These are phyloP conservation scores for Pulveroboletus sp. DNA, from an alignment of 768 basidiomycete species.

Conservation along the genomic window DNA sequence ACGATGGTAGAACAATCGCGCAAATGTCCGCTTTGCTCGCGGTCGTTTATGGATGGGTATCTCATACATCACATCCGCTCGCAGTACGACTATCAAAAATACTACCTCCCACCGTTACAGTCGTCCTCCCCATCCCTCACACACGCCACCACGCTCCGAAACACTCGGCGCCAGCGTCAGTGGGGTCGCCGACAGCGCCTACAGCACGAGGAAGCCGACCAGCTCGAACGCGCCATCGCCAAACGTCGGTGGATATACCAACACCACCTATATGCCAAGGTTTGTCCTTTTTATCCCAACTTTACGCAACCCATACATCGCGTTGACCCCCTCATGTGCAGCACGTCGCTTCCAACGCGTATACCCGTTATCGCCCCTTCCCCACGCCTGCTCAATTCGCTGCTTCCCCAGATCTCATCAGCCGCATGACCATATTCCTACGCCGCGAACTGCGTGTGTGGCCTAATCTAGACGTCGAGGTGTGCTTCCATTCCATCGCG, in stretches of 20 bases:
- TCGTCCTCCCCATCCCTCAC: conserved; percentile 42
- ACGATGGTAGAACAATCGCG: conserved; percentile 62
- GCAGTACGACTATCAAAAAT: conserved; percentile 78
- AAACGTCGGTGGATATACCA: conserved; percentile 79
- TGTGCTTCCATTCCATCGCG: conserved; percentile 29
- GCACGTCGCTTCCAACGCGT: conserved; percentile 89
- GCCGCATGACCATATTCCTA: conserved; percentile 76
- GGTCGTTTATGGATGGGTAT: conserved; percentile 60
- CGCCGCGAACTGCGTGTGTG: conserved; percentile 86
- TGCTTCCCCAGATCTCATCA: conserved; percentile 69
- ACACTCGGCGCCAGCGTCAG: conserved; percentile 41
- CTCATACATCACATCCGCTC: conserved; percentile 80
- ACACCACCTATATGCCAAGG: conserved; percentile 83
- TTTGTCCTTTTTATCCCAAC: conserved; percentile 31
- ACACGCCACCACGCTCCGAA: conserved; percentile 27
- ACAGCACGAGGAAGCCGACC: conserved; percentile 59
- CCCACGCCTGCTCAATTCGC: conserved; percentile 86
- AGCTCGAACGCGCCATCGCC: conserved; percentile 70
- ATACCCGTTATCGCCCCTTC: conserved; percentile 85
- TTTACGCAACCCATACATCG: neutral
- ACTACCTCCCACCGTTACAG: conserved; percentile 66
- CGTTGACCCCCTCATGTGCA: conserved; percentile 30
- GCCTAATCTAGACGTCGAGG: conserved; percentile 89
- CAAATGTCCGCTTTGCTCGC: conserved; percentile 74
- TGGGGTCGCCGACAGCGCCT: conserved; percentile 56